phyloP scores from a whole-genome alignment of 441 rosid species.

The Manihot esculenta region DNA sequence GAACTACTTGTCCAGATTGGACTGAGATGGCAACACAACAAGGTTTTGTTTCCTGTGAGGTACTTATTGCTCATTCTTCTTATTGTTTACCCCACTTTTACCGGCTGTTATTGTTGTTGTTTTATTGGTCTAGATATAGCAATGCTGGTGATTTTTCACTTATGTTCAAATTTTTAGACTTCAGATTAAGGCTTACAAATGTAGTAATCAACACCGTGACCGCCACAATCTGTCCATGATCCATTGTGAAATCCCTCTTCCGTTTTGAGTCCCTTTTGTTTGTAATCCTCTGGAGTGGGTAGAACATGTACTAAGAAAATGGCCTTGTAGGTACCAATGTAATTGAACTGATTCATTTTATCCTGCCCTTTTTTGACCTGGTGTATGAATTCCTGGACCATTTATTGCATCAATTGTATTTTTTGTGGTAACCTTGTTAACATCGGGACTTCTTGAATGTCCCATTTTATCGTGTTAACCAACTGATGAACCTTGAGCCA shows the following conservation, averaged over 20 bases:
- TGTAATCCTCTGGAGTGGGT: background rate
- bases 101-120: background rate
- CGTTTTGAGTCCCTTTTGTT: background rate
- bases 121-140: background rate
- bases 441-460: background rate
- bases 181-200: background rate
- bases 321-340: background rate
- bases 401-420: background rate
- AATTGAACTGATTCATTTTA: background rate
- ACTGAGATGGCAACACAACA: constrained; percentile 31
- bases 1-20: constrained; percentile 26
- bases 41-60: constrained; percentile 54
- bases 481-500: background rate
- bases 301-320: background rate
- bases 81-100: background rate
- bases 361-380: background rate
- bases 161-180: background rate
- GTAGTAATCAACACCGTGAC: background rate
- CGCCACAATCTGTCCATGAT: background rate
- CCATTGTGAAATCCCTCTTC: background rate
- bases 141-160: background rate
- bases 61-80: constrained; percentile 30
- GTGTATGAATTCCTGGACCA: background rate
- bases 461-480: background rate
- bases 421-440: background rate